These are phyloP conservation scores for Arthrinium puccinioides DNA, from an alignment of 2,329 filamentous ascomycete genomes.

Conservation along the genomic window DNA sequence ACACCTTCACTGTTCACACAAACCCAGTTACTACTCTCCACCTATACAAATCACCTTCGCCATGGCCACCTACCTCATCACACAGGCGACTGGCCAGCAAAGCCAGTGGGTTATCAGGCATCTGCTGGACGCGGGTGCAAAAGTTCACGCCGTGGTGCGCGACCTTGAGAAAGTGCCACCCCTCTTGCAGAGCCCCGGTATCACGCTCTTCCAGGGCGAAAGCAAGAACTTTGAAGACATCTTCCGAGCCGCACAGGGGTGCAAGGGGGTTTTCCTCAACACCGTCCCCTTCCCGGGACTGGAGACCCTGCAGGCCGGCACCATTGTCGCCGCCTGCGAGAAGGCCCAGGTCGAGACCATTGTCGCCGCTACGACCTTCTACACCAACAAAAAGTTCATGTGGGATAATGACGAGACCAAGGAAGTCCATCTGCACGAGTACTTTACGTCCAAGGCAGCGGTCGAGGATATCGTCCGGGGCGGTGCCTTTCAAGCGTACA, in stretches of 20 bases:
- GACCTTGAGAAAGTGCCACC: conserved; percentile 21
- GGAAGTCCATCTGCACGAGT: conserved; percentile 11
- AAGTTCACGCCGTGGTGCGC: conserved; percentile 28
- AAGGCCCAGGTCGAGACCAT: conserved; percentile 22
- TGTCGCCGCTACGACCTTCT: conserved; percentile 18
- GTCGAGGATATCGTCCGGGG: conserved; percentile 25
- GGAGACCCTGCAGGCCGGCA: conserved; percentile 22
- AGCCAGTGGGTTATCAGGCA: conserved; percentile 20
- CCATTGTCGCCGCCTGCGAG: conserved; percentile 21
- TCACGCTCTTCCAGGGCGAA: conserved; percentile 28
- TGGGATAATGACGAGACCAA: conserved; percentile 15
- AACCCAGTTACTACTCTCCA: background rate
- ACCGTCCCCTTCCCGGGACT: conserved; percentile 14
- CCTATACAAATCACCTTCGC: background rate
- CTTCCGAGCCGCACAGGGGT: conserved; percentile 23
- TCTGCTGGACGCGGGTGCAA: conserved; percentile 24
- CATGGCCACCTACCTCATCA: conserved; percentile 27
- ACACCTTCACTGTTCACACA: background rate
- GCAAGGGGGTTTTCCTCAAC: conserved; percentile 19
- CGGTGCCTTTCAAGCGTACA: conserved; percentile 20
- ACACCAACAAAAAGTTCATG: conserved; percentile 8
- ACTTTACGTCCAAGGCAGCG: conserved; percentile 29
- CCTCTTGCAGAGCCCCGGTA: conserved; percentile 14
- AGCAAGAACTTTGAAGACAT: conserved; percentile 23
- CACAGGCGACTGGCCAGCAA: conserved; percentile 27